A percentile compares a stretch with the other conserved stretches of the same genome.
phyloP scores from a whole-genome alignment of 2,329 filamentous ascomycete species.

The Pyricularia sp. region DNA sequence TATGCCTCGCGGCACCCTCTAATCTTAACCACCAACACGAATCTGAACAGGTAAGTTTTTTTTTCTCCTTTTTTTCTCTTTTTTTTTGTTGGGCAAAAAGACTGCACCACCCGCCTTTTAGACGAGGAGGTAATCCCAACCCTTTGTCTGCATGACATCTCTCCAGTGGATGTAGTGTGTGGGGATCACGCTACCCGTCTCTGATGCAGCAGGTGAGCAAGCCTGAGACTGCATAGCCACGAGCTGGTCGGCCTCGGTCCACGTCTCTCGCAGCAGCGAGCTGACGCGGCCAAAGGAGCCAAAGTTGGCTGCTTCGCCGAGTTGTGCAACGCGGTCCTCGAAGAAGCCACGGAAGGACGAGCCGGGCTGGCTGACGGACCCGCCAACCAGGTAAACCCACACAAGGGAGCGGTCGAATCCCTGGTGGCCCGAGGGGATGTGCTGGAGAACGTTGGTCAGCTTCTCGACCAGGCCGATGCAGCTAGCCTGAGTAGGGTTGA shows the following conservation, averaged over 20 bases:
- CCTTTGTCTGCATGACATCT: constrained; percentile 84
- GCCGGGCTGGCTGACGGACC: constrained; percentile 62
- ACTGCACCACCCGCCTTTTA: constrained; percentile 25
- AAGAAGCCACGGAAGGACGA: constrained; percentile 74
- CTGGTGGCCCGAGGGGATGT: constrained; percentile 69
- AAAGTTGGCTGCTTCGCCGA: constrained; percentile 69
- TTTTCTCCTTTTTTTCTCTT: not conserved
- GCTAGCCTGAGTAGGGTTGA: constrained; percentile 64
- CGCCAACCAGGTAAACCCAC: constrained; percentile 88
- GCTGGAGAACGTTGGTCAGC: constrained; percentile 66
- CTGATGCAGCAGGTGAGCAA: constrained; percentile 23
- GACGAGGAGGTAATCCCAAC: constrained; percentile 89
- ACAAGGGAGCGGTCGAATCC: constrained; percentile 87
- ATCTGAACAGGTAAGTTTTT: not conserved
- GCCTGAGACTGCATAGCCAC: constrained; percentile 19
- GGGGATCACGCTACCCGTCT: constrained; percentile 25
- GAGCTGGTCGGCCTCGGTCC: constrained; percentile 59
- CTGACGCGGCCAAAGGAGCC: constrained; percentile 82
- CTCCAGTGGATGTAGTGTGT: constrained; percentile 74
- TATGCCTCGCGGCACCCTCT: constrained; percentile 32
- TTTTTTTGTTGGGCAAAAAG: not conserved
- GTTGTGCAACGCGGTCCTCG: constrained; percentile 59
- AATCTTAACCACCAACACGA: constrained; percentile 20
- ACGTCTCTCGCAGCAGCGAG: constrained; percentile 72
- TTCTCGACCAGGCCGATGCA: constrained; percentile 71